Percentiles rank a stretch among this genome's conserved stretches.
Conservation (phyloP, 148 eudicot species). For the Silene uniflora region DNA sequence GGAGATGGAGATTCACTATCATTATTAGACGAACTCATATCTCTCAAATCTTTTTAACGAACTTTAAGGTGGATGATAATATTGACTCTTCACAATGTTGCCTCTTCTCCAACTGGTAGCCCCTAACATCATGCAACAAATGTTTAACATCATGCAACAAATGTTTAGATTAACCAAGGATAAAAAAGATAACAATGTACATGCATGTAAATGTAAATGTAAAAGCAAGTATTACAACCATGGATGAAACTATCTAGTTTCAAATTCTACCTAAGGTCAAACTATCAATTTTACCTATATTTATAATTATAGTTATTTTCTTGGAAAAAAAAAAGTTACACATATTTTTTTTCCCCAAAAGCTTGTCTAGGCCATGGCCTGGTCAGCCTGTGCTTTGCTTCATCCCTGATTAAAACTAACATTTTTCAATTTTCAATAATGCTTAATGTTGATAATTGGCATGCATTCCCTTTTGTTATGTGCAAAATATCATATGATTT, state of each 20-base stretch:
- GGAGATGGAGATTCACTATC: slow-evolving; percentile 22
- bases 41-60: not conserved
- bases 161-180: not conserved
- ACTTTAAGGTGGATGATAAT: not conserved
- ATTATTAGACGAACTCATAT: slow-evolving; percentile 12
- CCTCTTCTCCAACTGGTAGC: slow-evolving; percentile 49
- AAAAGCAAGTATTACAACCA: not conserved
- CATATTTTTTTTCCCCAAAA: too few species aligned
- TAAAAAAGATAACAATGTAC: too few species aligned
- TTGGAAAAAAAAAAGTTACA: too few species aligned
- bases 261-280: too few species aligned
- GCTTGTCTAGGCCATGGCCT: too few species aligned
- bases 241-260: too few species aligned
- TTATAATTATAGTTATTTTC: too few species aligned
- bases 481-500: not conserved
- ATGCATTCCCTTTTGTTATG: not conserved
- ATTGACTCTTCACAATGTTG: slow-evolving; percentile 11
- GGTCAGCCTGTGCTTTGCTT: too few species aligned
- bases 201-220: not conserved
- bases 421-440: not conserved
- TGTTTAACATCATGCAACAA: not conserved
- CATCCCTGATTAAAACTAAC: not conserved
- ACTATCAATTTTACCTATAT: too few species aligned
- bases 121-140: slow-evolving; percentile 25
- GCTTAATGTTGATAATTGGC: not conserved